Percentiles rank a stretch among this genome's conserved stretches.
Evolutionary conservation across 2,329 filamentous ascomycete genomes (phyloP).

Genomic region (Cercospora sp.): DNA sequence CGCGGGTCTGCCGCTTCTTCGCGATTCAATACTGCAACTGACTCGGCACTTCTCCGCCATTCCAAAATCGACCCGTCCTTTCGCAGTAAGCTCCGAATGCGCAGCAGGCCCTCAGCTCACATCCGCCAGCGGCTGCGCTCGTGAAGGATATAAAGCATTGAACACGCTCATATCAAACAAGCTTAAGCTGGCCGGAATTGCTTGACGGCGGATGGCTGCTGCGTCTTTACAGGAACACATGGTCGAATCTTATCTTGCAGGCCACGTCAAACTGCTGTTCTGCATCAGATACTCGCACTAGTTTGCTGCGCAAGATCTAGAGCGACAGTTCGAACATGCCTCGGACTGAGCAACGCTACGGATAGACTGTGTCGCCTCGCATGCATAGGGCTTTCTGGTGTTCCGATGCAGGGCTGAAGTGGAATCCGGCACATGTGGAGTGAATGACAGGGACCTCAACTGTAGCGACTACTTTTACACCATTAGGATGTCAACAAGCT

Average conservation of each 20-base stretch:
- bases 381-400: no score
- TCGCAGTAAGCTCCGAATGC: no score
- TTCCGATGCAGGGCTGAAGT: no score
- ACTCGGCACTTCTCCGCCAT: conserved; percentile 47
- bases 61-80: conserved; percentile 42
- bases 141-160: not conserved
- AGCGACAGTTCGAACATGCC: no score
- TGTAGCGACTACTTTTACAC: no score
- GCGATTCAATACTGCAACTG: conserved; percentile 29
- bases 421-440: no score
- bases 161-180: not conserved
- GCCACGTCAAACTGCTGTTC: not conserved
- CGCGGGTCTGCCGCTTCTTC: no score
- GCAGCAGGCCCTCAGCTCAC: no score
- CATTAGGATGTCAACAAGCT: no score
- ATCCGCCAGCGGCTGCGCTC: not conserved
- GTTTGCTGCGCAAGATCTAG: not conserved
- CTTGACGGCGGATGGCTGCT: not conserved
- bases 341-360: no score
- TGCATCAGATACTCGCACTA: not conserved
- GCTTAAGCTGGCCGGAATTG: not conserved
- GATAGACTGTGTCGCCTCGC: no score
- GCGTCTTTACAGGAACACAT: not conserved
- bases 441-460: no score
- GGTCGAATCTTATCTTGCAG: not conserved